phyloP scores from a whole-genome alignment of 2,329 filamentous ascomycete genomes.

The Mollisiaceae sp. region DNA sequence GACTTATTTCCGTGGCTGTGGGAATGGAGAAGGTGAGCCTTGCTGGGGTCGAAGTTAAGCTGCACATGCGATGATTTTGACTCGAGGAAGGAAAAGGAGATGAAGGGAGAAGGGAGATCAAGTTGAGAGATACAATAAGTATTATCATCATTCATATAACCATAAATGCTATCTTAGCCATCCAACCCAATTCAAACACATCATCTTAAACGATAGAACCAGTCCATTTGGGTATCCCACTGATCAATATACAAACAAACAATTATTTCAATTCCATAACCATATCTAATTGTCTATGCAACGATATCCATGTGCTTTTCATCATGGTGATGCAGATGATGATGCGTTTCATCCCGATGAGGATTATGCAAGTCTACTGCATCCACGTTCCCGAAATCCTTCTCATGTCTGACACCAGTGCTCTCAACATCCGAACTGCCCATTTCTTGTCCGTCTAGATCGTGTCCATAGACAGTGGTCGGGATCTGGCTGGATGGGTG shows the following conservation, averaged over 20 bases:
- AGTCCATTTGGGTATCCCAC: neutral
- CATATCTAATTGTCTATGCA: neutral
- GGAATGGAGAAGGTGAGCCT: neutral
- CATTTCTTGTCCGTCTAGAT: conserved; percentile 17
- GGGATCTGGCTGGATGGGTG: conserved; percentile 54
- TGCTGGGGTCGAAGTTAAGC: neutral
- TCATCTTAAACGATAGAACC: neutral
- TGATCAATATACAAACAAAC: neutral
- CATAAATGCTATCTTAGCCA: neutral
- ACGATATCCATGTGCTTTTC: neutral
- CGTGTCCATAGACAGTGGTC: conserved; percentile 47
- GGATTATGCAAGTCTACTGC: neutral
- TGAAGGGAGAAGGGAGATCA: neutral
- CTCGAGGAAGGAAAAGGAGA: neutral
- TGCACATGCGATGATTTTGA: neutral
- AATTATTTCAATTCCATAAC: neutral
- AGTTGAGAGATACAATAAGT: neutral
- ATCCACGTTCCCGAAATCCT: conserved; percentile 3
- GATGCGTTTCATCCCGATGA: neutral
- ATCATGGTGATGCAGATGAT: neutral
- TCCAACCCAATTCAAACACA: neutral
- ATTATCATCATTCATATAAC: conserved; percentile 4
- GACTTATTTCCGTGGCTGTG: no score
- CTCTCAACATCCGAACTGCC: conserved; percentile 21
- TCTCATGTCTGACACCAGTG: conserved; percentile 8